A percentile compares a stretch with the other conserved stretches of the same genome.
These are phyloP conservation scores for Boletus pseudo-olivaceus DNA, from an alignment of 768 basidiomycete genomes.

Conservation along the genomic window DNA sequence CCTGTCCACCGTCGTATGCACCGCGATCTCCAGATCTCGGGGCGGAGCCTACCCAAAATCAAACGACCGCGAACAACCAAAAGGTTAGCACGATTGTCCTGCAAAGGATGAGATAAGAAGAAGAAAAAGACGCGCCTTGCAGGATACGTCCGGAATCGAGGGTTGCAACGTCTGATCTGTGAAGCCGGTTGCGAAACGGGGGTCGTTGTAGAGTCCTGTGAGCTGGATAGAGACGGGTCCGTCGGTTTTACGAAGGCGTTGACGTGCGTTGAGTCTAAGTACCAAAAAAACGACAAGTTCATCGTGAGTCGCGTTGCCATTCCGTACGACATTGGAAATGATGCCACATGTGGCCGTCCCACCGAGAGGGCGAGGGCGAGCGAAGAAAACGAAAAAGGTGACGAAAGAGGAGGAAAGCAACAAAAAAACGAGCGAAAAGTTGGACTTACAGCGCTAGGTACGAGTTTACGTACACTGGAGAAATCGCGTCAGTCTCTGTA, in stretches of 20 bases:
- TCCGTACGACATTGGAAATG: neutral
- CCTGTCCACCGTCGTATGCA: slow-evolving; percentile 5
- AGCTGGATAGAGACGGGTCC: slow-evolving; percentile 43
- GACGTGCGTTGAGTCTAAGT: slow-evolving; percentile 45
- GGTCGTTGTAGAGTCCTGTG: slow-evolving; percentile 30
- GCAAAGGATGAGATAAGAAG: neutral
- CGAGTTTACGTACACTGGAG: slow-evolving; percentile 52
- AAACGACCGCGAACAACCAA: neutral
- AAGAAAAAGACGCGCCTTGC: slow-evolving; percentile 2
- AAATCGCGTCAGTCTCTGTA: neutral
- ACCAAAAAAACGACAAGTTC: neutral
- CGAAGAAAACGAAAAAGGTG: neutral
- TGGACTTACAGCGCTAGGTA: slow-evolving; percentile 44
- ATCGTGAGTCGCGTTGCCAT: neutral
- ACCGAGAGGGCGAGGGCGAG: neutral
- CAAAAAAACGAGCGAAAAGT: too few species aligned
- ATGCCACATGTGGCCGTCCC: neutral
- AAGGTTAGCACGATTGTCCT: neutral
- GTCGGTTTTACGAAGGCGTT: slow-evolving; percentile 35
- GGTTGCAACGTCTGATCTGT: neutral
- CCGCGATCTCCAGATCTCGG: slow-evolving; percentile 9
- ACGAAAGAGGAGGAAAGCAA: neutral
- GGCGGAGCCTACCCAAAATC: neutral
- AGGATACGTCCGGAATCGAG: neutral
- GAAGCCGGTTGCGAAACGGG: slow-evolving; percentile 3